Evolutionary conservation across 2,329 filamentous ascomycete genomes (phyloP).

Genomic region (Ceratocystis destructans): DNA sequence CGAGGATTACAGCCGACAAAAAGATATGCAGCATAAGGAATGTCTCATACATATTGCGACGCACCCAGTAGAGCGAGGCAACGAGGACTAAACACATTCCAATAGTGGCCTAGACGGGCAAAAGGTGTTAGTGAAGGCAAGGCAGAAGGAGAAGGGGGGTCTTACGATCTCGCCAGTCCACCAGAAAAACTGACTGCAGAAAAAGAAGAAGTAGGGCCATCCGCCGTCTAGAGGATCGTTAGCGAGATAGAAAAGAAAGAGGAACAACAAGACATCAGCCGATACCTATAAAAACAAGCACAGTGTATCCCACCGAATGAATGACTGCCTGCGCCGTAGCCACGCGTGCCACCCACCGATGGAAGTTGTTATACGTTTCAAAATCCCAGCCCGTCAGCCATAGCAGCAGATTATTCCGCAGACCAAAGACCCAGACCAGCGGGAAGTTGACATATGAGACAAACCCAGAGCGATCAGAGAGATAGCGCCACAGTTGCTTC

Average conservation of each 20-base stretch:
- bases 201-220: conserved; percentile 27
- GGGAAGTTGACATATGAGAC: conserved; percentile 51
- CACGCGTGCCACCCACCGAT: conserved; percentile 51
- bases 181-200: conserved; percentile 35
- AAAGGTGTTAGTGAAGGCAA: background rate
- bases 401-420: conserved; percentile 51
- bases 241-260: background rate
- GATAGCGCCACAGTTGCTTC: conserved; percentile 36
- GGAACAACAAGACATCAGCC: conserved; percentile 9
- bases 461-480: conserved; percentile 50
- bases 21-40: conserved; percentile 39
- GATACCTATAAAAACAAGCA: conserved; percentile 30
- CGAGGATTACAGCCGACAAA: conserved; percentile 36
- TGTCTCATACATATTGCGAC: conserved; percentile 38
- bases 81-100: conserved; percentile 33
- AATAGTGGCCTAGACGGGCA: conserved; percentile 28
- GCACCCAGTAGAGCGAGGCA: conserved; percentile 38
- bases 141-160: conserved; percentile 19
- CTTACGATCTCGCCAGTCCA: conserved; percentile 36
- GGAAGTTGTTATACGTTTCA: conserved; percentile 51
- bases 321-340: conserved; percentile 47
- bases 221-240: conserved; percentile 27
- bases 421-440: conserved; percentile 51
- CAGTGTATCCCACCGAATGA: conserved; percentile 47
- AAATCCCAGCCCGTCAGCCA: conserved; percentile 59